A percentile compares a stretch with the other conserved stretches of the same genome.
phyloP scores from a whole-genome alignment of 441 rosid genomes.

The Adansonia grandidieri region DNA sequence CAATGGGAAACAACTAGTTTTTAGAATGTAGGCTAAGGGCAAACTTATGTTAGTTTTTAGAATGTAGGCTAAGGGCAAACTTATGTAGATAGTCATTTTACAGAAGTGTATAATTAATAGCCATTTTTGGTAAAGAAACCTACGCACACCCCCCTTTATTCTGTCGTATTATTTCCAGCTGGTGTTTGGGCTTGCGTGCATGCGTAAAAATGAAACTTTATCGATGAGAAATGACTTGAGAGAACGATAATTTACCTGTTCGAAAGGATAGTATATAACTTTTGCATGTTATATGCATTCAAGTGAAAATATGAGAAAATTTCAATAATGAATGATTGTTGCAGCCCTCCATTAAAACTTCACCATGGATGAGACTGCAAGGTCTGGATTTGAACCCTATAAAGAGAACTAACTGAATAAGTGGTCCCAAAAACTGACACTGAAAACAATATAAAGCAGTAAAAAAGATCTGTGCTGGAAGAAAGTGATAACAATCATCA shows the following conservation, averaged over 20 bases:
- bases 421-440: background rate
- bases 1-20: slow-evolving; percentile 40
- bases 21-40: slow-evolving; percentile 22
- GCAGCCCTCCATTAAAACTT: background rate
- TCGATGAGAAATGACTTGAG: background rate
- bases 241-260: background rate
- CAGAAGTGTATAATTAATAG: background rate
- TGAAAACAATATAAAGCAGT: background rate
- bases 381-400: background rate
- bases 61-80: slow-evolving; percentile 5
- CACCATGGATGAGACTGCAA: background rate
- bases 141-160: background rate
- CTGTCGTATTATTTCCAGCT: background rate
- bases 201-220: background rate
- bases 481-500: background rate
- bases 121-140: background rate
- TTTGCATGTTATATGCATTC: background rate
- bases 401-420: background rate
- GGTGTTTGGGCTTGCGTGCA: background rate
- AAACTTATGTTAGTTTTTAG: slow-evolving; percentile 26
- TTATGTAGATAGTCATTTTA: background rate
- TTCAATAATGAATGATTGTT: background rate
- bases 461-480: background rate
- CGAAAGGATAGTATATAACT: background rate
- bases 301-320: background rate